phyloP scores from a whole-genome alignment of 495 filamentous ascomycete species.

The Viridothelium virens region DNA sequence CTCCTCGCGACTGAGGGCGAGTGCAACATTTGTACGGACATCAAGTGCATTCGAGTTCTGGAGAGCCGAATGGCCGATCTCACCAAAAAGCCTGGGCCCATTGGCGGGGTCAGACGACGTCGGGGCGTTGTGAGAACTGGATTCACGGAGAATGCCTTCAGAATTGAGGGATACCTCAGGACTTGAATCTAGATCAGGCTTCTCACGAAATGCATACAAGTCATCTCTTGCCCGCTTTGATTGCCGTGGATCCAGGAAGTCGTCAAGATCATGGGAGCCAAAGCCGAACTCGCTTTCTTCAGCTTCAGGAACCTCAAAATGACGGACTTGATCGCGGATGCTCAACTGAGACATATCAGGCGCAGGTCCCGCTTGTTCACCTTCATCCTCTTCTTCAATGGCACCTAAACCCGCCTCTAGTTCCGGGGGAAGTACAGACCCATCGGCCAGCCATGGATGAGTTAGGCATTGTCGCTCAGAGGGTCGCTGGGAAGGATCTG shows the following conservation, averaged over 20 bases:
- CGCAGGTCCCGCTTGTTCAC: slow-evolving; percentile 43
- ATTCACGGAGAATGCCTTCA: slow-evolving; percentile 3
- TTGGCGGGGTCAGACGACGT: slow-evolving; percentile 16
- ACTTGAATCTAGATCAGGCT: slow-evolving; percentile 30
- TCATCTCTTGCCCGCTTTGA: slow-evolving; percentile 33
- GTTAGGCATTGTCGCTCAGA: slow-evolving; percentile 54
- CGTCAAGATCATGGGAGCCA: slow-evolving; percentile 15
- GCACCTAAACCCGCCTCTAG: slow-evolving; percentile 37
- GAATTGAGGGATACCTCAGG: slow-evolving; percentile 27
- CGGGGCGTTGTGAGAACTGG: slow-evolving; percentile 12
- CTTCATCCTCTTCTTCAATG: slow-evolving; percentile 46
- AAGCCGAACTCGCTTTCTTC: slow-evolving; percentile 25
- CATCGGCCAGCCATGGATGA: slow-evolving; percentile 58
- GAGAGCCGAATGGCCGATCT: slow-evolving; percentile 64
- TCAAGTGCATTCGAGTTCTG: slow-evolving; percentile 53
- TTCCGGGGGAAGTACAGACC: slow-evolving; percentile 35
- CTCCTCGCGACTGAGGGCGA: slow-evolving; percentile 13
- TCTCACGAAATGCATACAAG: slow-evolving; percentile 22
- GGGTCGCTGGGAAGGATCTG: slow-evolving; percentile 59
- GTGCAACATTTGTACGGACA: slow-evolving; percentile 26
- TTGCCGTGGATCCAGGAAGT: slow-evolving; percentile 26
- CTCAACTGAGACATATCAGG: slow-evolving; percentile 65
- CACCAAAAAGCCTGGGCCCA: slow-evolving; percentile 62
- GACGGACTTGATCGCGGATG: slow-evolving; percentile 40
- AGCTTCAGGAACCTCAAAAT: slow-evolving; percentile 36